Evolutionary conservation across 169 alveolate species (phyloP).

Genomic region (Ichthyophthirius multifiliis): DNA sequence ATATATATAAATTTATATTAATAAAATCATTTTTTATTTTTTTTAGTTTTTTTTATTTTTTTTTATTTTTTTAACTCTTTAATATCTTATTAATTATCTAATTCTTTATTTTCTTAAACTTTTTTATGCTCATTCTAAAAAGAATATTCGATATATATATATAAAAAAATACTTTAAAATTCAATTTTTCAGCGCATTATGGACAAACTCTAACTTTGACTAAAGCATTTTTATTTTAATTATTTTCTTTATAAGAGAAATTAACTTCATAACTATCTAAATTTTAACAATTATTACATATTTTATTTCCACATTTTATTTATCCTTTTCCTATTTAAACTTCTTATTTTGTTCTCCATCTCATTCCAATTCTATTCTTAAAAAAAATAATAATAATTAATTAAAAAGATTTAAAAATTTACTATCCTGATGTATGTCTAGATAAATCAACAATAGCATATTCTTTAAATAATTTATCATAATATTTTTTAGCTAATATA

Average conservation of each 20-base stretch:
- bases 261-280: conserved; percentile 43
- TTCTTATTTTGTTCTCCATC: conserved; percentile 57
- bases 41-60: no score
- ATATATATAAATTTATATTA: no score
- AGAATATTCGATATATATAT: no score
- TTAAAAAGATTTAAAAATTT: neutral
- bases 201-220: conserved; percentile 45
- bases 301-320: conserved; percentile 45
- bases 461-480: conserved; percentile 42
- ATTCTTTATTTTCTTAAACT: no score
- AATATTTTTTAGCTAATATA: conserved; percentile 31
- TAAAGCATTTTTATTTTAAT: conserved; percentile 28
- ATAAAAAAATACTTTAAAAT: conserved; percentile 41
- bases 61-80: no score
- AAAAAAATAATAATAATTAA: no score
- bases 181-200: conserved; percentile 36
- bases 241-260: conserved; percentile 31
- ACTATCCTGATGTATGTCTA: conserved; percentile 47
- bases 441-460: conserved; percentile 50
- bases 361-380: conserved; percentile 39
- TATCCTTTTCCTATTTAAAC: conserved; percentile 46
- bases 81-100: no score
- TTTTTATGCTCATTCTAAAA: no score
- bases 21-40: no score
- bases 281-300: conserved; percentile 3